Percentiles rank a stretch among this genome's conserved stretches.
phyloP scores from a whole-genome alignment of 2,329 filamentous ascomycete species.

The Daldinia eschscholtzii region DNA sequence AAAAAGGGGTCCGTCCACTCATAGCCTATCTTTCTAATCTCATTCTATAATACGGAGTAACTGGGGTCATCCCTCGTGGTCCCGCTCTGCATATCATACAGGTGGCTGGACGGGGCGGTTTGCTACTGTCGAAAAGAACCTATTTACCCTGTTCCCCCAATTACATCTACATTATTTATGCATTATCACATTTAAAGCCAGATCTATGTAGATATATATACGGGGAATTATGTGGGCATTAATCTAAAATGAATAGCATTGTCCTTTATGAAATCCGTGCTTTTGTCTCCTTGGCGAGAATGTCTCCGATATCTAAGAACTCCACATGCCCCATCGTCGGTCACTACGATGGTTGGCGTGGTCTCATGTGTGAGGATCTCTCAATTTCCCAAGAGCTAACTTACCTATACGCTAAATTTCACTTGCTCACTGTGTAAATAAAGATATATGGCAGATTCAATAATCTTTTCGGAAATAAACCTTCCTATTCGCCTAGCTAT shows the following conservation, averaged over 20 bases:
- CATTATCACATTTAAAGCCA: constrained; percentile 23
- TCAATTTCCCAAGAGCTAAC: not conserved
- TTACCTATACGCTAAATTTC: constrained; percentile 9
- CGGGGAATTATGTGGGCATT: constrained; percentile 16
- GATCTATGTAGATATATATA: constrained; percentile 31
- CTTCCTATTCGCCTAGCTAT: constrained; percentile 4
- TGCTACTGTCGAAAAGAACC: constrained; percentile 12
- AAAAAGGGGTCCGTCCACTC: constrained; percentile 12
- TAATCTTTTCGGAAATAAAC: not conserved
- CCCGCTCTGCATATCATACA: constrained; percentile 22
- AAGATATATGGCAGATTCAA: not conserved
- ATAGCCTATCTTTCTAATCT: constrained; percentile 17
- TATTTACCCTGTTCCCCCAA: constrained; percentile 10
- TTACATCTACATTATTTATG: constrained; percentile 18
- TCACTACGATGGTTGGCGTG: constrained; percentile 16
- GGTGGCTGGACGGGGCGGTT: constrained; percentile 6
- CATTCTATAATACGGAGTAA: constrained; percentile 19
- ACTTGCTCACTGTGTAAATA: not conserved
- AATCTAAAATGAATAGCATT: constrained; percentile 23
- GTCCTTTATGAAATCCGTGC: constrained; percentile 24
- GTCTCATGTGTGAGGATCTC: constrained; percentile 16
- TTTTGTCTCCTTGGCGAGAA: constrained; percentile 19
- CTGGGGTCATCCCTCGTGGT: constrained; percentile 16
- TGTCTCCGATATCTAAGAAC: constrained; percentile 12
- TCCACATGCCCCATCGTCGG: constrained; percentile 20